Conservation (phyloP, 495 filamentous ascomycete species). For the Neurospora hispaniola region DNA sequence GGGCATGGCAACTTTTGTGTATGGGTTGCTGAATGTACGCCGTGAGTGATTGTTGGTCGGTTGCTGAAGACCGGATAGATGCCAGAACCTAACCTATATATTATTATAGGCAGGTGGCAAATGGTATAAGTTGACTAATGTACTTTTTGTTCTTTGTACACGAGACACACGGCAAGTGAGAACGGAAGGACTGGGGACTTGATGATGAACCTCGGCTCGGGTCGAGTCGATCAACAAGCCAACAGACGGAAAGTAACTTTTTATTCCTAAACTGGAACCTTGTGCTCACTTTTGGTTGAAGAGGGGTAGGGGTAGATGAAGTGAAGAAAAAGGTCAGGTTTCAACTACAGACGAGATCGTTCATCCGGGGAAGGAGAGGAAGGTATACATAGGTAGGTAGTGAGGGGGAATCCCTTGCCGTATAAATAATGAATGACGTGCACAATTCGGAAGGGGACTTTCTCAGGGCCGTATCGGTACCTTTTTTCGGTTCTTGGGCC, state of each 20-base stretch:
- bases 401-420: not conserved
- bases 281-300: not conserved
- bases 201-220: not conserved
- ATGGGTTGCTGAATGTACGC: not conserved
- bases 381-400: not conserved
- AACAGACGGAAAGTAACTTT: not conserved
- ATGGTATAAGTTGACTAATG: not conserved
- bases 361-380: not conserved
- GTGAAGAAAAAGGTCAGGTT: not conserved
- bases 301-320: not conserved
- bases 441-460: not conserved
- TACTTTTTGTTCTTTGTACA: not conserved
- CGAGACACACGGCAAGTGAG: not conserved
- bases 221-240: conserved; percentile 3
- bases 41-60: not conserved
- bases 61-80: not conserved
- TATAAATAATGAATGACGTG: not conserved
- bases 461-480: not conserved
- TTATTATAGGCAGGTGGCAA: not conserved
- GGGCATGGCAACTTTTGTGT: conserved; percentile 11
- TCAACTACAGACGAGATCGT: not conserved
- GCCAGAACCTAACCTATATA: not conserved
- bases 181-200: not conserved
- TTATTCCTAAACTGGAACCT: not conserved
- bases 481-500: not conserved